These are phyloP conservation scores for Stachybotrys chartarum DNA, from an alignment of 2,329 filamentous ascomycete genomes.

Conservation along the genomic window DNA sequence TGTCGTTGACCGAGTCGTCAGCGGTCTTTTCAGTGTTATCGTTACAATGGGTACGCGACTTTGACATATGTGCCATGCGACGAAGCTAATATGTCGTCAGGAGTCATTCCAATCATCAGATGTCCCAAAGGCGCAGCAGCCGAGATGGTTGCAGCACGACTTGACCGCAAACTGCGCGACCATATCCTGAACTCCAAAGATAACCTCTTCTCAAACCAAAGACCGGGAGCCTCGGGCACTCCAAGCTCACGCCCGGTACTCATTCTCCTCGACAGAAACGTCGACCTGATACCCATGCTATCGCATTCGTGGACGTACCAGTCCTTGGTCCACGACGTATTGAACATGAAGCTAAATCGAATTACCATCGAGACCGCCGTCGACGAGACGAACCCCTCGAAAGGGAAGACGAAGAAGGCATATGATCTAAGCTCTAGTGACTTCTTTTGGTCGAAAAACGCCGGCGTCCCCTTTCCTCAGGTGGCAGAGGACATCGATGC, in stretches of 20 bases:
- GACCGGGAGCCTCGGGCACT: slow-evolving; percentile 50
- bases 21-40: slow-evolving; percentile 92
- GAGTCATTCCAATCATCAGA: slow-evolving; percentile 88
- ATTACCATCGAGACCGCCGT: slow-evolving; percentile 84
- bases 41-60: slow-evolving; percentile 83
- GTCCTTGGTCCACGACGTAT: slow-evolving; percentile 65
- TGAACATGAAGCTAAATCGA: slow-evolving; percentile 65
- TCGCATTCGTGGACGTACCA: slow-evolving; percentile 84
- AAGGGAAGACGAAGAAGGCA: slow-evolving; percentile 72
- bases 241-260: slow-evolving; percentile 78
- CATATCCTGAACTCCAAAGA: slow-evolving; percentile 97
- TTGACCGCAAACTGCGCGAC: slow-evolving; percentile 92
- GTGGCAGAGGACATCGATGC: slow-evolving; percentile 94
- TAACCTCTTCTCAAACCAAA: slow-evolving; percentile 77
- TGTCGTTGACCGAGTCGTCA: slow-evolving; percentile 86
- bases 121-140: slow-evolving; percentile 90
- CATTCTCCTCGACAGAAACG: slow-evolving; percentile 88
- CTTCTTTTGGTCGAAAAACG: slow-evolving; percentile 96
- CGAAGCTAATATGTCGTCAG: slow-evolving; percentile 31
- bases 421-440: slow-evolving; percentile 88
- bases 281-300: slow-evolving; percentile 96
- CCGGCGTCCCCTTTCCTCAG: slow-evolving; percentile 83
- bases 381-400: slow-evolving; percentile 69
- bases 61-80: not conserved
- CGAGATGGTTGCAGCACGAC: slow-evolving; percentile 87